These are phyloP conservation scores for Russula emetica DNA, from an alignment of 768 basidiomycete species.

Conservation along the genomic window DNA sequence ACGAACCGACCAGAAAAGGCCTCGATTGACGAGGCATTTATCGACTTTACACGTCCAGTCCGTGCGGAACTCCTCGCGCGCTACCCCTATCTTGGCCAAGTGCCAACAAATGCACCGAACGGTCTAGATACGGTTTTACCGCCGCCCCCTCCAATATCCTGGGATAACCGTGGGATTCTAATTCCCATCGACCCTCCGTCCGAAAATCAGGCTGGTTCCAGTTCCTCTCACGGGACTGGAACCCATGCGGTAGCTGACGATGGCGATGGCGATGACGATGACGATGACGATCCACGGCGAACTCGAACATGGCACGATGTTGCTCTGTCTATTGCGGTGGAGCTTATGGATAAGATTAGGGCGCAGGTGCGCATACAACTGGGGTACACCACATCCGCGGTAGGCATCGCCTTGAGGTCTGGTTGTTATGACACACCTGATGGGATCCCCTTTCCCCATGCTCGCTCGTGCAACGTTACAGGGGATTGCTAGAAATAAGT, in stretches of 20 bases:
- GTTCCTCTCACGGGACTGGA: not conserved
- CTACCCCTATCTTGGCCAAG: conserved; percentile 69
- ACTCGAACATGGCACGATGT: conserved; percentile 90
- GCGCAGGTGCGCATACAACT: conserved; percentile 61
- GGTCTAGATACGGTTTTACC: conserved; percentile 78
- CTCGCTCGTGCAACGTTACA: conserved; percentile 30
- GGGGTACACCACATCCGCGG: conserved; percentile 93
- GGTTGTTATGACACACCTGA: not conserved
- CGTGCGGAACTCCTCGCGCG: conserved; percentile 66
- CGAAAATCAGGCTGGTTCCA: conserved; percentile 18
- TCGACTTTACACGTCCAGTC: conserved; percentile 84
- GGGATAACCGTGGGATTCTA: conserved; percentile 57
- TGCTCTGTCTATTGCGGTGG: conserved; percentile 82
- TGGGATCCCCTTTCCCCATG: not conserved
- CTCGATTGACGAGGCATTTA: conserved; percentile 95
- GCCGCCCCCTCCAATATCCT: conserved; percentile 58
- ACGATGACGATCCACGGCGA: conserved; percentile 37
- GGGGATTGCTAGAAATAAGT: conserved; percentile 93
- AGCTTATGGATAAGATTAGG: conserved; percentile 74
- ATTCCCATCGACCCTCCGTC: conserved; percentile 48
- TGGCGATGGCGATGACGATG: conserved; percentile 36
- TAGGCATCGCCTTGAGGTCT: conserved; percentile 37
- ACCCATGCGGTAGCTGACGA: conserved; percentile 3
- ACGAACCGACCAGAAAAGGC: conserved; percentile 70
- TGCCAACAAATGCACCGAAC: conserved; percentile 62